Evolutionary conservation across 2,329 filamentous ascomycete species (phyloP).

Genomic region (Aspergillus udagawae): DNA sequence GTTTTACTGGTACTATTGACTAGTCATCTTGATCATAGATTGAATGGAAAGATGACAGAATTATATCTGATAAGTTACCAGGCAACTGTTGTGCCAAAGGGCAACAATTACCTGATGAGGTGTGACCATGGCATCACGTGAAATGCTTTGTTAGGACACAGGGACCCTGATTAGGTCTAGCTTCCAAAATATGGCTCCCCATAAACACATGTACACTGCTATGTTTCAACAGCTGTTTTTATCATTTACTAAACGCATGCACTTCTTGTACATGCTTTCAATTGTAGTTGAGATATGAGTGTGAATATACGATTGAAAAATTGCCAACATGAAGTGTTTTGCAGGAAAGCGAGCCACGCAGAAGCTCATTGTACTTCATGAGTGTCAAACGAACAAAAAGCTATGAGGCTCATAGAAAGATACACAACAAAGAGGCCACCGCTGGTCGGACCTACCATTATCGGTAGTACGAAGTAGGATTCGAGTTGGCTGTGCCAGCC

Average conservation of each 20-base stretch:
- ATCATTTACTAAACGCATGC: neutral
- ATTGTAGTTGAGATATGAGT: too few relatives aligned
- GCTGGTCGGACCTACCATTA: slow-evolving; percentile 13
- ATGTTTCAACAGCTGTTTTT: neutral
- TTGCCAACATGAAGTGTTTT: neutral
- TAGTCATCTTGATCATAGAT: neutral
- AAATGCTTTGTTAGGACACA: neutral
- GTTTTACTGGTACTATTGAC: neutral
- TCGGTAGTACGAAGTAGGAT: slow-evolving; percentile 39
- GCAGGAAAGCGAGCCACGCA: neutral
- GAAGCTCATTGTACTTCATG: neutral
- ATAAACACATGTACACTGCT: neutral
- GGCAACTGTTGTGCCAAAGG: neutral
- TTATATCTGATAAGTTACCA: neutral
- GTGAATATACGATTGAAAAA: neutral
- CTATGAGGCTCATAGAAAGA: neutral
- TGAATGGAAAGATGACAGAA: neutral
- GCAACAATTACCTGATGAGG: neutral
- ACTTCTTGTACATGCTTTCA: neutral
- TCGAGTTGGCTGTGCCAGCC: slow-evolving; percentile 26
- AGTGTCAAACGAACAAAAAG: neutral
- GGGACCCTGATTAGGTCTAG: neutral
- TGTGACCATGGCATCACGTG: neutral
- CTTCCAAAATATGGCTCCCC: too few relatives aligned
- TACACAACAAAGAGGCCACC: neutral